These are phyloP conservation scores for Yarrowia sp. DNA, from an alignment of 805 yeast genomes.

Conservation along the genomic window DNA sequence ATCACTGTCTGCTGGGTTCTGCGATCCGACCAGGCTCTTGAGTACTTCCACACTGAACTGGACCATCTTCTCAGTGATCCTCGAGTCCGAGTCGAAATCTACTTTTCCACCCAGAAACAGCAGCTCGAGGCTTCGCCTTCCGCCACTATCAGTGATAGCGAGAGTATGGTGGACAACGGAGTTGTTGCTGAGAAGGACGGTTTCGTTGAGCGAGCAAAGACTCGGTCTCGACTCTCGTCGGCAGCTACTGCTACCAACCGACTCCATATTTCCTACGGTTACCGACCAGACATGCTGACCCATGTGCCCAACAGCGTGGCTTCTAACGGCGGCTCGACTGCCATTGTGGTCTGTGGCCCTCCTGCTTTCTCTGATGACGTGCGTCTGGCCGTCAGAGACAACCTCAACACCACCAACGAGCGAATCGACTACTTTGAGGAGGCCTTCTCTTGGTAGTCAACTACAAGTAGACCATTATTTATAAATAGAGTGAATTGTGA, in stretches of 20 bases:
- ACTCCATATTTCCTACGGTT: constrained; percentile 51
- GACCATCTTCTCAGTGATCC: constrained; percentile 35
- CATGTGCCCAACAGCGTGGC: constrained; percentile 18
- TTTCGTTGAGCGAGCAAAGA: background rate
- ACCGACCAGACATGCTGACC: constrained; percentile 24
- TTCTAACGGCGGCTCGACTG: constrained; percentile 12
- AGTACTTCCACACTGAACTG: constrained; percentile 58
- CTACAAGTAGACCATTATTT: background rate
- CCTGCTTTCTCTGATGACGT: constrained; percentile 63
- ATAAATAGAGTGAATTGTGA: background rate
- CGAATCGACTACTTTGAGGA: constrained; percentile 72
- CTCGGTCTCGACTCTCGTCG: constrained; percentile 4
- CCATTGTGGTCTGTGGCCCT: constrained; percentile 61
- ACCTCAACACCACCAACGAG: constrained; percentile 51
- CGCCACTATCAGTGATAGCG: constrained; percentile 6
- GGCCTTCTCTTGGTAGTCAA: constrained; percentile 64
- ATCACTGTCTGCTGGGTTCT: constrained; percentile 60
- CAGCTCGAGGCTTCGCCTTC: background rate
- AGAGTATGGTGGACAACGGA: constrained; percentile 1
- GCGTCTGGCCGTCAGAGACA: constrained; percentile 56
- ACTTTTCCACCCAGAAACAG: constrained; percentile 23
- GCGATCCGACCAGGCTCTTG: constrained; percentile 58
- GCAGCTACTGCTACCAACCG: constrained; percentile 19
- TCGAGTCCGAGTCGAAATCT: constrained; percentile 15
- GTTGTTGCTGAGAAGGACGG: background rate